Evolutionary conservation across 345 rosid species (phyloP), one percentile per base, ranked within the genome.

Genomic region (Arabidopsis arenosa): DNA sequence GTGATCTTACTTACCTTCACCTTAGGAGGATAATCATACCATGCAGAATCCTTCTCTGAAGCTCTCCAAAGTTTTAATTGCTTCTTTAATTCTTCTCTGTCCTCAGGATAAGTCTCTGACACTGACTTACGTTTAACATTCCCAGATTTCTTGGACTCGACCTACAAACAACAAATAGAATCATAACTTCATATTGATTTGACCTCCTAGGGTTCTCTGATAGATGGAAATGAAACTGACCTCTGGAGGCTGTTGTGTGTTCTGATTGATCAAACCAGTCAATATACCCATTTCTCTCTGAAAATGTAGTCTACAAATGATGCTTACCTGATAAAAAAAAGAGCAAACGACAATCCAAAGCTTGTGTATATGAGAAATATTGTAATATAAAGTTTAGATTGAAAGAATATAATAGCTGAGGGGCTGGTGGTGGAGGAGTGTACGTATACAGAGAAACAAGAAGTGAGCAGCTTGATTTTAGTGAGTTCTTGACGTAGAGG

Each of bases 51-150:
- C 41, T 52, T 69, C 9, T 69, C 74, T 26, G 23, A 6, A 72
- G 77, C 91, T 80, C 82, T 89, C 97, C 97, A 92, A 68, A 76
- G 74, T 61, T 83, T 85, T 66, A 90, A 17, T 54, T 72, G 59
- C 18, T 84, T 90, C 70, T 77, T 80, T 73, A 84, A 85, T 44
- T 83, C 75, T 79, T 84, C 81, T 17, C 30, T 62, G 63, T 33
- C 55, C 9, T 56, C 33, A 30, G 59, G 17, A 43, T 56, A 11
- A 13, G 18, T 56, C 32, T 43, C 43, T 11, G 63, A 56, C 18
- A 4, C 55, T 12, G 64, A 30, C 32, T 30, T 55, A 15, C 64
- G 21, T 56, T 70, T 57, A 33, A 23, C 45, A 17, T 57, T 44
- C 6, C 58, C 33, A 43, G 39, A 15, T 56, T 39, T 69, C 14